Base-by-base conservation (phyloP, 768 basidiomycete species). In the Rhodocollybia butyracea region DNA sequence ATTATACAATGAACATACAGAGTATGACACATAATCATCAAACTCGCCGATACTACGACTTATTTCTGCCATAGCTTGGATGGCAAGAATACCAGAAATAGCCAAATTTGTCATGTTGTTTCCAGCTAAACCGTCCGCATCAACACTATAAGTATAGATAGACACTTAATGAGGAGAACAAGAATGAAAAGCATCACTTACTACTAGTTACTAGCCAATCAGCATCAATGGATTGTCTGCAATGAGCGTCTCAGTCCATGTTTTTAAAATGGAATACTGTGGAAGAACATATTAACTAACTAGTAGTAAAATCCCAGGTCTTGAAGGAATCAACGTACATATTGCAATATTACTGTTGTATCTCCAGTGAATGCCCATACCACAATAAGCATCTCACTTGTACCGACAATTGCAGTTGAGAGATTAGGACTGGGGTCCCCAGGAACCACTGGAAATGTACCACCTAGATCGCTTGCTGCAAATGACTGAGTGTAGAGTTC, bases 381-480 rank as follows among this genome's bases (percentile, higher is more conserved):
- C 58, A 59, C 46, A 19, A 56, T 38, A 1, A 59, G 27, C 41
- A 54, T 57, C 47, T 38, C 34, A 7, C 39, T 29, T 8, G 5
- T 45, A 29, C 47, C 29, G 30, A 50, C 55, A 21, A 56, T 56
- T 17, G 34, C 46, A 19, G n/a, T 24, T n/a, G 19, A 32, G 12
- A 39, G 3, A 12, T 11, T 19, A 12, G 55, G 39, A 24, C 11
- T 36, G 30, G 21, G 21, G 27, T 56, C 40, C 11, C 47, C 55
- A 13, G 40, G 10, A 12, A 30, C 55, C n/a, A 15, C 29, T 5
- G 55, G 55, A 17, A 48, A 56, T 13, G 29, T 21, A 13, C 15
- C 47, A n/a, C 63, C 63, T 15, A 67, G 56, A 46, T 64, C 63
- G 24, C 46, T 55, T 2, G 56, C 51, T 32, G 60, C 62, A 46